Evolutionary conservation across 805 yeast species (phyloP).

Genomic region (Saccharomycopsis sp.): DNA sequence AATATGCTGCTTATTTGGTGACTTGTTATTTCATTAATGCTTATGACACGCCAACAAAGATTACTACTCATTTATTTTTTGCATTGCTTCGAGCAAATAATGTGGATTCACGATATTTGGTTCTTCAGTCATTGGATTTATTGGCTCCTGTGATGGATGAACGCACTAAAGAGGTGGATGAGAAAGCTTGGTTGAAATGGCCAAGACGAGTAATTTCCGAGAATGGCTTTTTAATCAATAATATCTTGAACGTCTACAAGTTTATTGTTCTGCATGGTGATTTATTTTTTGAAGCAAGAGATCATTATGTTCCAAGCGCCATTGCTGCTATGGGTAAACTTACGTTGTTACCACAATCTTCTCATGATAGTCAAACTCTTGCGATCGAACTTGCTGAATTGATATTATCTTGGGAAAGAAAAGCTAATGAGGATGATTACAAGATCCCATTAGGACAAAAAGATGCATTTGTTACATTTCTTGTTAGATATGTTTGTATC

Average conservation of each 20-base stretch:
- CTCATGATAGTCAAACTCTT: conserved; percentile 71
- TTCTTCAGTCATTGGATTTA: conserved; percentile 78
- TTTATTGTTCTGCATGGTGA: conserved; percentile 83
- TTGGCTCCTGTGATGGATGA: conserved; percentile 80
- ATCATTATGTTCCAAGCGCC: conserved; percentile 81
- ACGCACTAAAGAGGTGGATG: conserved; percentile 43
- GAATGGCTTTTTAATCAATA: conserved; percentile 54
- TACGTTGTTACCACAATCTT: conserved; percentile 69
- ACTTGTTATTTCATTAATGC: conserved; percentile 81
- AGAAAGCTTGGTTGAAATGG: conserved; percentile 80
- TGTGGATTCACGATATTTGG: conserved; percentile 74
- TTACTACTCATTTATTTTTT: conserved; percentile 88
- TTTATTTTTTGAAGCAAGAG: conserved; percentile 80
- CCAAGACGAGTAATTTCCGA: conserved; percentile 91
- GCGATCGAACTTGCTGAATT: conserved; percentile 88
- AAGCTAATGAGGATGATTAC: conserved; percentile 35
- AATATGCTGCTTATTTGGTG: conserved; percentile 87
- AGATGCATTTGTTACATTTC: conserved; percentile 84
- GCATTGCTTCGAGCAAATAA: conserved; percentile 82
- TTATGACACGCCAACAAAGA: conserved; percentile 81
- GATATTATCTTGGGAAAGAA: conserved; percentile 78
- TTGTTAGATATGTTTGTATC: conserved; percentile 82
- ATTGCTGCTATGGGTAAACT: conserved; percentile 89
- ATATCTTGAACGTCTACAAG: conserved; percentile 84
- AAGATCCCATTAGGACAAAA: conserved; percentile 69